These are phyloP conservation scores for Verticillium longisporum DNA, from an alignment of 2,329 filamentous ascomycete genomes.

Conservation along the genomic window DNA sequence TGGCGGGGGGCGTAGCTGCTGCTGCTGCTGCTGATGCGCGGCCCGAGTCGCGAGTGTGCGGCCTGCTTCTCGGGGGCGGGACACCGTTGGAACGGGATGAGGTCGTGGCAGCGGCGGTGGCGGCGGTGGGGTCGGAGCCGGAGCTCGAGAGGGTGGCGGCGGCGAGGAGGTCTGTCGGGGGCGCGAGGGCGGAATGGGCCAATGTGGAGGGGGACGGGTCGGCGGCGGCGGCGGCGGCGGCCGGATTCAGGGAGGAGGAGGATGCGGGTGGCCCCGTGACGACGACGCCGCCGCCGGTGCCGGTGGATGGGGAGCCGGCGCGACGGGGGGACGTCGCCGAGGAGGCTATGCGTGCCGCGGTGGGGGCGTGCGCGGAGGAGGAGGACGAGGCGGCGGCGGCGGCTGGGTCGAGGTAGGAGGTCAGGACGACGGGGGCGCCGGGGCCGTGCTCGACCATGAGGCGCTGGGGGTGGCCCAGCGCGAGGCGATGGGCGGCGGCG, in stretches of 20 bases:
- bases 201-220: slow-evolving; percentile 3
- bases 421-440: slow-evolving; percentile 32
- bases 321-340: slow-evolving; percentile 1
- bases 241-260: not conserved
- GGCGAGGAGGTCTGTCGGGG: not conserved
- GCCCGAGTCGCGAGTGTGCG: not conserved
- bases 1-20: slow-evolving; percentile 6
- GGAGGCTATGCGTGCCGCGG: not conserved
- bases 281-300: not conserved
- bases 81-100: not conserved
- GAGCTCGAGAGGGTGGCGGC: not conserved
- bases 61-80: not conserved
- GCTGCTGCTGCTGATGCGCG: slow-evolving; percentile 5
- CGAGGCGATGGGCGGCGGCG: slow-evolving; percentile 44
- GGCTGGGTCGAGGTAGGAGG: slow-evolving; percentile 38
- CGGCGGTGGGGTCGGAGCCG: not conserved
- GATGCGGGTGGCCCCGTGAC: not conserved
- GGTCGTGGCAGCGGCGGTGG: not conserved
- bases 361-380: not conserved
- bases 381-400: slow-evolving; percentile 1
- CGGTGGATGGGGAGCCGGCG: slow-evolving; percentile 2
- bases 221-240: not conserved
- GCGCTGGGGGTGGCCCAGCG: slow-evolving; percentile 46
- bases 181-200: not conserved
- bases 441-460: slow-evolving; percentile 51